These are phyloP conservation scores for Baudoinia panamericana DNA, from an alignment of 495 filamentous ascomycete species.

Conservation along the genomic window DNA sequence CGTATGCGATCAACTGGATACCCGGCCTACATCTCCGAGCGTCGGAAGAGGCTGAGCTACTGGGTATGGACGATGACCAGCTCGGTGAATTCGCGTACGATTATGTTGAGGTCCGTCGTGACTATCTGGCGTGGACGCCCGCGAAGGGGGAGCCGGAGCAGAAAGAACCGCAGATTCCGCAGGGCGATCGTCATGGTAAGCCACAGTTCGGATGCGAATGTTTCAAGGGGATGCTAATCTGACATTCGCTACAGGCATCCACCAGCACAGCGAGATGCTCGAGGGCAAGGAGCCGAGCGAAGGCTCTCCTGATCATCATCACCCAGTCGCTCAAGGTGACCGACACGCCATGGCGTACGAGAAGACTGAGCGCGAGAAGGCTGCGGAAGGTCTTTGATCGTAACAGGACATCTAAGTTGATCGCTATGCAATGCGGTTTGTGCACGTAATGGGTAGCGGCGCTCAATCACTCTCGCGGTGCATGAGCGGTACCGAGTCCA, in stretches of 20 bases:
- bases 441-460: no score
- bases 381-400: conserved; percentile 7
- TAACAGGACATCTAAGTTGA: no score
- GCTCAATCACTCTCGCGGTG: no score
- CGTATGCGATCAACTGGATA: conserved; percentile 69
- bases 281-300: conserved; percentile 45
- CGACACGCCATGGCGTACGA: conserved; percentile 21
- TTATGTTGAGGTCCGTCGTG: conserved; percentile 94
- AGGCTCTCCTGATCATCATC: conserved; percentile 29
- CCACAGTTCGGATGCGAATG: no score
- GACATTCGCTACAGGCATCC: no score
- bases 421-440: no score
- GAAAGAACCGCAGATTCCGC: conserved; percentile 48
- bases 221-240: no score
- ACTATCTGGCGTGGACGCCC: conserved; percentile 95
- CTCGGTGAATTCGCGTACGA: conserved; percentile 98
- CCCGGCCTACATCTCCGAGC: conserved; percentile 88
- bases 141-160: conserved; percentile 54
- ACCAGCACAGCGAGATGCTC: conserved; percentile 61
- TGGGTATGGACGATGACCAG: conserved; percentile 98
- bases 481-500: no score
- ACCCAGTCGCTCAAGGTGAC: background rate
- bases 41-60: conserved; percentile 87
- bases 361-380: conserved; percentile 20
- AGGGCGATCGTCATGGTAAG: conserved; percentile 65